Evolutionary conservation across 2,329 filamentous ascomycete species (phyloP).

Genomic region (Arthroderma sp.): DNA sequence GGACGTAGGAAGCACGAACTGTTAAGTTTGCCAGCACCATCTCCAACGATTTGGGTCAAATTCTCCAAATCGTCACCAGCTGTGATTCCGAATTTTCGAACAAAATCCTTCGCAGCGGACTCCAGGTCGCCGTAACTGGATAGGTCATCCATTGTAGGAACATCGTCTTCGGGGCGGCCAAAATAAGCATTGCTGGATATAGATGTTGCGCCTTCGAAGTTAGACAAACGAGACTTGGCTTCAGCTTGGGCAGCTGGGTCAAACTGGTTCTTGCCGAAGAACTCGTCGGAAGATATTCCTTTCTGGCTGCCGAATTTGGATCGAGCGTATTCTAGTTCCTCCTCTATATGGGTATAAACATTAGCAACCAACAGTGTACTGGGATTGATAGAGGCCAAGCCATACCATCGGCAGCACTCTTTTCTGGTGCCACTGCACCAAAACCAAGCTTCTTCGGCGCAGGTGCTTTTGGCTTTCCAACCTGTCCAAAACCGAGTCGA

Average conservation of each 20-base stretch:
- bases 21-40: slow-evolving; percentile 73
- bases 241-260: slow-evolving; percentile 70
- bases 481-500: slow-evolving; percentile 76
- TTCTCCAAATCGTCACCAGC: slow-evolving; percentile 94
- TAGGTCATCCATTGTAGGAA: slow-evolving; percentile 47
- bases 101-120: slow-evolving; percentile 86
- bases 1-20: slow-evolving; percentile 32
- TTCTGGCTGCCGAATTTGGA: slow-evolving; percentile 86
- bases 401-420: slow-evolving; percentile 55
- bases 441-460: slow-evolving; percentile 74
- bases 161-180: slow-evolving; percentile 75
- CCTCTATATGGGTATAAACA: slow-evolving; percentile 31
- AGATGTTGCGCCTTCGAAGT: slow-evolving; percentile 80
- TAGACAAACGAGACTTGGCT: slow-evolving; percentile 74
- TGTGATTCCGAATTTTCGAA: slow-evolving; percentile 87
- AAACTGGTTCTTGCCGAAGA: slow-evolving; percentile 82
- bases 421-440: slow-evolving; percentile 67
- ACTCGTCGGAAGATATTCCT: slow-evolving; percentile 94
- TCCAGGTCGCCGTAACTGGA: slow-evolving; percentile 74
- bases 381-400: not conserved
- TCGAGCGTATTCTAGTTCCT: slow-evolving; percentile 71
- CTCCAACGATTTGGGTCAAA: slow-evolving; percentile 65
- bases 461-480: slow-evolving; percentile 50
- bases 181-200: slow-evolving; percentile 98
- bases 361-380: no score